phyloP scores from a whole-genome alignment of 78 protist genomes.

The Capsaspora owczarzaki region DNA sequence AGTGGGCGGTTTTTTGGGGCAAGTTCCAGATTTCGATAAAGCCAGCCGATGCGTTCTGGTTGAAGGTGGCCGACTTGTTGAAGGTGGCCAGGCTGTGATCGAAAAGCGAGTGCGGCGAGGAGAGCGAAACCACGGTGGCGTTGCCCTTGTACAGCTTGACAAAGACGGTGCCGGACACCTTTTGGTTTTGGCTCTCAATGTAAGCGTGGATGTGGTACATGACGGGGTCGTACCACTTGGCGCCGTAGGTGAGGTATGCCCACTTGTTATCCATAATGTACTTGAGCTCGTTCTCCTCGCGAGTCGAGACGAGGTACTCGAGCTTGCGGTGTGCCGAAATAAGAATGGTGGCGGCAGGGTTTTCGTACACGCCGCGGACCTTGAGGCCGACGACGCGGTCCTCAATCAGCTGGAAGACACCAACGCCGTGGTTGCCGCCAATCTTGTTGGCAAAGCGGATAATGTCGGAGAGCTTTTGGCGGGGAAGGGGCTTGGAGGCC shows the following conservation, averaged over 20 bases:
- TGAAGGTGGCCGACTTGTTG: too few relatives aligned
- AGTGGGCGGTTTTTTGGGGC: too few relatives aligned
- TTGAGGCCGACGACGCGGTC: slow-evolving; percentile 65
- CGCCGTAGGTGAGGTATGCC: slow-evolving; percentile 35
- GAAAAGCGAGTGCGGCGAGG: slow-evolving; percentile 35
- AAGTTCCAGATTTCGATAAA: too few relatives aligned
- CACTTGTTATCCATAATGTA: slow-evolving; percentile 35
- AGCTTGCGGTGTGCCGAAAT: slow-evolving; percentile 46
- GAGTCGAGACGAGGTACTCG: slow-evolving; percentile 30
- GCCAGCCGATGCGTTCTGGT: too few relatives aligned
- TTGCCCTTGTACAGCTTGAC: slow-evolving; percentile 47
- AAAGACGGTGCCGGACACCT: slow-evolving; percentile 41
- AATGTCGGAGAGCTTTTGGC: slow-evolving; percentile 18
- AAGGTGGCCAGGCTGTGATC: too few relatives aligned
- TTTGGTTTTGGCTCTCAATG: slow-evolving; percentile 28
- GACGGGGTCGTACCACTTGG: slow-evolving; percentile 30
- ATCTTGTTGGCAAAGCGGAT: slow-evolving; percentile 4
- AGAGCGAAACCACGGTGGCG: slow-evolving; percentile 15
- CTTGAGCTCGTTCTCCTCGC: slow-evolving; percentile 23
- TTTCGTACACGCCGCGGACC: slow-evolving; percentile 58
- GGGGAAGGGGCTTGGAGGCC: too few relatives aligned
- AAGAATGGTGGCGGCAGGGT: slow-evolving; percentile 54
- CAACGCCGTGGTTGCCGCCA: slow-evolving; percentile 63
- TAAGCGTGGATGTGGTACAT: slow-evolving; percentile 26
- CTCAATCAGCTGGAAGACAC: slow-evolving; percentile 65